Percentiles rank a stretch among this genome's conserved stretches.
phyloP scores from a whole-genome alignment of 495 filamentous ascomycete genomes.

The Parmelia sp. region DNA sequence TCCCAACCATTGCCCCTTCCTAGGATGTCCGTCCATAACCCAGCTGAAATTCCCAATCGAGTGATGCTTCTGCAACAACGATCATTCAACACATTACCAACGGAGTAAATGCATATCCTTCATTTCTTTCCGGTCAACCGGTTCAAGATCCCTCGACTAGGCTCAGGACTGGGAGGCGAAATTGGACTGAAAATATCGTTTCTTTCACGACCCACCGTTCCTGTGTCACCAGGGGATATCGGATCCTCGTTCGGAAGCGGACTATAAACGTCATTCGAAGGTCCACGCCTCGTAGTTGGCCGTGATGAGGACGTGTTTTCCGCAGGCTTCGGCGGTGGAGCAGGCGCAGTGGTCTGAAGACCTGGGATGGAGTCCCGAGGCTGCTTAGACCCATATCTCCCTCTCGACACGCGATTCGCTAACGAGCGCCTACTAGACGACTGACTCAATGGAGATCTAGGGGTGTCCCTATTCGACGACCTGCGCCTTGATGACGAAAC shows the following conservation, averaged over 20 bases:
- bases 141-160: not conserved
- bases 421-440: conserved; percentile 4
- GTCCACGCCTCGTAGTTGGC: not conserved
- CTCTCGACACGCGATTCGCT: conserved; percentile 1
- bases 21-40: not conserved
- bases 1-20: not conserved
- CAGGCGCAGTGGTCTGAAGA: conserved; percentile 3
- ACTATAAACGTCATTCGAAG: conserved; percentile 5
- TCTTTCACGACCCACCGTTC: not conserved
- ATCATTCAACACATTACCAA: not conserved
- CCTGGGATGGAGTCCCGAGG: conserved; percentile 6
- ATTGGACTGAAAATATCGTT: not conserved
- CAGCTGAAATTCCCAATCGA: not conserved
- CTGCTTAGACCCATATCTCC: not conserved
- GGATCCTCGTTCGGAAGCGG: conserved; percentile 8
- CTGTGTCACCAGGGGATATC: conserved; percentile 3
- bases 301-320: not conserved
- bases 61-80: not conserved
- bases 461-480: not conserved
- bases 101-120: not conserved
- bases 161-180: not conserved
- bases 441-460: conserved; percentile 10
- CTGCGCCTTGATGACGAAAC: conserved; percentile 5
- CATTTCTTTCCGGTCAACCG: not conserved
- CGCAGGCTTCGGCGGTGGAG: conserved; percentile 8